Conservation (phyloP, 495 filamentous ascomycete species). For the Lasiosphaeria ovina region DNA sequence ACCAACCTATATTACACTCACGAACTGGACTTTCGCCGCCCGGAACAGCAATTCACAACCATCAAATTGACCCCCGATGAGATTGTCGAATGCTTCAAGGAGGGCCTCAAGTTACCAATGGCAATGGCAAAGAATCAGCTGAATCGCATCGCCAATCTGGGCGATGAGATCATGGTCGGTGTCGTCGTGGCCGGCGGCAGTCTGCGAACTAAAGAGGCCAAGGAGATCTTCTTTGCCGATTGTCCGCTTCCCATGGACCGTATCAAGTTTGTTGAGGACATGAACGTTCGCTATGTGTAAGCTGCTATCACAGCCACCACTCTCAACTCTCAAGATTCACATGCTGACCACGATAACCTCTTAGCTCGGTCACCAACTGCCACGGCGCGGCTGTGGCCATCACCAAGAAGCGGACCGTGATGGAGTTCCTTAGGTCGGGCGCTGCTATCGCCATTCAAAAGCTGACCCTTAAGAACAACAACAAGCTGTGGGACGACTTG, state of each 20-base stretch:
- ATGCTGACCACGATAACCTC: background rate
- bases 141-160: background rate
- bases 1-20: background rate
- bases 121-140: constrained; percentile 1
- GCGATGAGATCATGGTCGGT: background rate
- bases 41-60: background rate
- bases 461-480: background rate
- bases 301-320: background rate
- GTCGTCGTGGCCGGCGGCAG: constrained; percentile 14
- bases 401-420: constrained; percentile 6
- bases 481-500: background rate
- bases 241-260: background rate
- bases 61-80: background rate
- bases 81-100: constrained; percentile 5
- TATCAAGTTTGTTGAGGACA: constrained; percentile 1
- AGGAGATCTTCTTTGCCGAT: constrained; percentile 1
- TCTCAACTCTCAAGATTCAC: background rate
- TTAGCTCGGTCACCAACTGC: constrained; percentile 7
- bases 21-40: background rate
- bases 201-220: constrained; percentile 1
- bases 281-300: constrained; percentile 3
- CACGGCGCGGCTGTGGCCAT: constrained; percentile 7
- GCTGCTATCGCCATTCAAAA: constrained; percentile 10
- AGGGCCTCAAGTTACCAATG: background rate
- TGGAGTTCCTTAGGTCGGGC: constrained; percentile 10